phyloP scores from a whole-genome alignment of 164 flowering plant genomes.

The Chloranthus sessilifolius region DNA sequence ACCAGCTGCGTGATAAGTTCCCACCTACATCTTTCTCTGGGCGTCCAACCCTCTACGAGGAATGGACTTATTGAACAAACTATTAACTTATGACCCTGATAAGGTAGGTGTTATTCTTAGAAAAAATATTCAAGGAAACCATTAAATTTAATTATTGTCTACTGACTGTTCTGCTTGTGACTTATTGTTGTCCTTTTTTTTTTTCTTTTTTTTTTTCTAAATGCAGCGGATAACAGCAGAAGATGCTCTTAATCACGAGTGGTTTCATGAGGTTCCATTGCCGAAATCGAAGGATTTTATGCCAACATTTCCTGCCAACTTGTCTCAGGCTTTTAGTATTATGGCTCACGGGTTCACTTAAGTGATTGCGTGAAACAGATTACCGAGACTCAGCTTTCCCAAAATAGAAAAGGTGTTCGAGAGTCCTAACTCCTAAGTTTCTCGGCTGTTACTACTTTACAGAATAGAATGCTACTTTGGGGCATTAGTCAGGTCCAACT shows the following conservation, averaged over 20 bases:
- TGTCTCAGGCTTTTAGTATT: too few relatives aligned
- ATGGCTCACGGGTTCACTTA: too few relatives aligned
- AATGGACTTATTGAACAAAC: conserved; percentile 72
- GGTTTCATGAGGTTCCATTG: conserved; percentile 66
- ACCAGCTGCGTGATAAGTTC: conserved; percentile 65
- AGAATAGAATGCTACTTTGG: too few relatives aligned
- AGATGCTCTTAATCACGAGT: conserved; percentile 57
- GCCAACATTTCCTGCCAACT: conserved; percentile 47
- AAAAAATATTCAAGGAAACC: too few relatives aligned
- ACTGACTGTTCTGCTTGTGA: background rate
- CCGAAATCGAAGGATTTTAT: conserved; percentile 47
- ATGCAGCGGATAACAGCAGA: conserved; percentile 59
- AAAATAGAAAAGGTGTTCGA: too few relatives aligned
- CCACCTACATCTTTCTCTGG: conserved; percentile 84
- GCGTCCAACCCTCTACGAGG: conserved; percentile 84
- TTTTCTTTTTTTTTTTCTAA: background rate
- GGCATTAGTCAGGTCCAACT: too few relatives aligned
- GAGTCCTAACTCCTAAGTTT: too few relatives aligned
- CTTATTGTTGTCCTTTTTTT: background rate
- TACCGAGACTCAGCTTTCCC: too few relatives aligned
- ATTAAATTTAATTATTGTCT: background rate
- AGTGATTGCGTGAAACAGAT: too few relatives aligned
- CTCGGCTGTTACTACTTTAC: too few relatives aligned
- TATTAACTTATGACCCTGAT: conserved; percentile 80
- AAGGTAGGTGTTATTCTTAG: conserved; percentile 43